Conservation (phyloP, 441 rosid species). For the Corymbia calophylla region DNA sequence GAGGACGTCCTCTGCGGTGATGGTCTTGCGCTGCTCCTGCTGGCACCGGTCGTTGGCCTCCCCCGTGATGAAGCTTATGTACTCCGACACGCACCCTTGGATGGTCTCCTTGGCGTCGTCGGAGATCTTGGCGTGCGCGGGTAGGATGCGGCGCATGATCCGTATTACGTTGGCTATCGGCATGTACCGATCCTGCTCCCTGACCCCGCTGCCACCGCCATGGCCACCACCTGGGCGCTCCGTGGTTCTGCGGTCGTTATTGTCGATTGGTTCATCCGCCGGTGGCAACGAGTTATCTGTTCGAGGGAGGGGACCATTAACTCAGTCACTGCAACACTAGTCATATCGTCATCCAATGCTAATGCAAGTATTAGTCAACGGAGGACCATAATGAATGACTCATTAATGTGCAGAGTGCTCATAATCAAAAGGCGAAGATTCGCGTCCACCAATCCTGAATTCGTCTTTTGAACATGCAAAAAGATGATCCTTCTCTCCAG, state of each 20-base stretch:
- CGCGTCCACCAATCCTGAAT: background rate
- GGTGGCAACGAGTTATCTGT: background rate
- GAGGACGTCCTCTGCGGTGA: constrained; percentile 88
- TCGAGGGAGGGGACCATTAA: background rate
- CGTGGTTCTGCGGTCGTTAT: background rate
- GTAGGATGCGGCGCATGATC: constrained; percentile 68
- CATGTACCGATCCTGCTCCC: constrained; percentile 75
- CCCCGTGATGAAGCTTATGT: constrained; percentile 94
- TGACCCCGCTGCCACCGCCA: constrained; percentile 43
- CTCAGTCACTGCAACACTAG: background rate
- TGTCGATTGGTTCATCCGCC: background rate
- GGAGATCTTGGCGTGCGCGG: constrained; percentile 71
- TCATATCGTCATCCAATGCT: background rate
- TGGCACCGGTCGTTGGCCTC: constrained; percentile 97
- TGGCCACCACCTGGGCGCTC: background rate
- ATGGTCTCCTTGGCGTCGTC: constrained; percentile 95
- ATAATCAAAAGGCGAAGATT: background rate
- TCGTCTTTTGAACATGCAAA: background rate
- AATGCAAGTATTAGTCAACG: background rate
- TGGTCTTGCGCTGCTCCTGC: constrained; percentile 94
- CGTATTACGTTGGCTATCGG: constrained; percentile 77
- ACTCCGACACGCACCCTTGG: constrained; percentile 97
- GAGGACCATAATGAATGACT: background rate
- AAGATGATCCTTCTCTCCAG: background rate
- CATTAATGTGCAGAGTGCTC: background rate